Conservation (phyloP, 169 alveolate genomes). For the Amoebophrya sp. region DNA sequence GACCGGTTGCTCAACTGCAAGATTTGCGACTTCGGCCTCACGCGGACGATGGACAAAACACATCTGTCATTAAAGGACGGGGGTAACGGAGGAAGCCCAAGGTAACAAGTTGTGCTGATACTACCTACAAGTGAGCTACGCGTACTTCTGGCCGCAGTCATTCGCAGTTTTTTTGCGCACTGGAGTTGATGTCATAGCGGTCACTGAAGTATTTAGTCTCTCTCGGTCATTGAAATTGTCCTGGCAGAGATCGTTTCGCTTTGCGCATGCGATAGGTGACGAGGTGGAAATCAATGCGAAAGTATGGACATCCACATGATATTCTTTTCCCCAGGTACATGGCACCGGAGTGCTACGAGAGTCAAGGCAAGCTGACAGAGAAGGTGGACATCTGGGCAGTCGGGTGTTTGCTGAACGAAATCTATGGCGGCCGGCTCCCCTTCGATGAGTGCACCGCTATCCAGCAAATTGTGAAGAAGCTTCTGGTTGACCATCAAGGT, state of each 20-base stretch:
- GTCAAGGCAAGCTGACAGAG: not conserved
- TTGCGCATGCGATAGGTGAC: no score
- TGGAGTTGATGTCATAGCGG: no score
- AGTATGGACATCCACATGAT: no score
- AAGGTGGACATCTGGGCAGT: conserved; percentile 24
- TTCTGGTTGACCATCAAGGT: not conserved
- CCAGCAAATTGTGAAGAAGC: conserved; percentile 14
- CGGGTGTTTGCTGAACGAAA: not conserved
- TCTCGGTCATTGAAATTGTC: no score
- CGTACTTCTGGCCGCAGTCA: no score
- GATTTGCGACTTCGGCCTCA: conserved; percentile 38
- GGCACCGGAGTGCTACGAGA: conserved; percentile 33
- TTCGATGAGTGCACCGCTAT: not conserved
- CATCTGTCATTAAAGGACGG: not conserved
- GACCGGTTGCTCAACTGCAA: conserved; percentile 24
- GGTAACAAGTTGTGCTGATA: no score
- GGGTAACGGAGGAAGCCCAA: conserved; percentile 10
- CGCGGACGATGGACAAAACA: conserved; percentile 23
- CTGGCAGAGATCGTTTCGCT: no score
- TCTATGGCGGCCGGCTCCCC: conserved; percentile 1
- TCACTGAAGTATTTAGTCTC: no score
- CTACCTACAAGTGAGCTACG: no score
- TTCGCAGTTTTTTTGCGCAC: no score
- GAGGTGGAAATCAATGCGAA: no score
- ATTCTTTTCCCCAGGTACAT: no score